Evolutionary conservation across 2,329 filamentous ascomycete genomes (phyloP).

Genomic region (Daldinia sp.): DNA sequence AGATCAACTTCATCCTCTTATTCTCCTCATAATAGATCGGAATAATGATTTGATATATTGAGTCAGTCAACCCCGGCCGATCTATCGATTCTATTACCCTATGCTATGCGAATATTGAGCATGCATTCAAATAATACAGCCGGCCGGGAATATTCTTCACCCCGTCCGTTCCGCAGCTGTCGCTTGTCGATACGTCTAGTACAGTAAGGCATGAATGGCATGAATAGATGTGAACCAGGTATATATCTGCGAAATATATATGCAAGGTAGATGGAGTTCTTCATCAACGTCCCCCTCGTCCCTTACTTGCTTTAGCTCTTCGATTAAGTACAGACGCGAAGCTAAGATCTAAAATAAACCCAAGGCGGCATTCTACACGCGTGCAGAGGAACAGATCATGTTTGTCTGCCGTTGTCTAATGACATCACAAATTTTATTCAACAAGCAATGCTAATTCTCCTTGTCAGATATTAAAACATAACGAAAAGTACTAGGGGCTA

Average conservation of each 20-base stretch:
- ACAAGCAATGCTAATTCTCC: neutral
- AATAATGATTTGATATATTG: slow-evolving; percentile 29
- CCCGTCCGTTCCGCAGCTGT: slow-evolving; percentile 15
- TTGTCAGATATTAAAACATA: neutral
- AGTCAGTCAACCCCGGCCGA: slow-evolving; percentile 4
- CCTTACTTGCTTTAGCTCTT: neutral
- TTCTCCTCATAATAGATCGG: slow-evolving; percentile 24
- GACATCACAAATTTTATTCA: slow-evolving; percentile 4
- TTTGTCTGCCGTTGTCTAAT: neutral
- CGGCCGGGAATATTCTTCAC: slow-evolving; percentile 20
- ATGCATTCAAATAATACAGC: neutral
- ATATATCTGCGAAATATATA: neutral
- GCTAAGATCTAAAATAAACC: neutral
- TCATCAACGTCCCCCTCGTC: neutral
- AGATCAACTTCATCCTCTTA: slow-evolving; percentile 19
- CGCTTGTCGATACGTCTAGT: slow-evolving; percentile 13
- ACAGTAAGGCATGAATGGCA: slow-evolving; percentile 26
- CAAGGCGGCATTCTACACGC: neutral
- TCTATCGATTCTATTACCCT: neutral
- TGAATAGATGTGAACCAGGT: no score
- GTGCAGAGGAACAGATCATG: neutral
- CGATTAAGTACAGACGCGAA: no score
- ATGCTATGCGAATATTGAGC: neutral
- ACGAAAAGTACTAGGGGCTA: neutral
- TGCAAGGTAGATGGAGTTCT: slow-evolving; percentile 12